Base-by-base conservation (phyloP, 225 moss, liverwort and hornwort species). In the Neckera pumila region DNA sequence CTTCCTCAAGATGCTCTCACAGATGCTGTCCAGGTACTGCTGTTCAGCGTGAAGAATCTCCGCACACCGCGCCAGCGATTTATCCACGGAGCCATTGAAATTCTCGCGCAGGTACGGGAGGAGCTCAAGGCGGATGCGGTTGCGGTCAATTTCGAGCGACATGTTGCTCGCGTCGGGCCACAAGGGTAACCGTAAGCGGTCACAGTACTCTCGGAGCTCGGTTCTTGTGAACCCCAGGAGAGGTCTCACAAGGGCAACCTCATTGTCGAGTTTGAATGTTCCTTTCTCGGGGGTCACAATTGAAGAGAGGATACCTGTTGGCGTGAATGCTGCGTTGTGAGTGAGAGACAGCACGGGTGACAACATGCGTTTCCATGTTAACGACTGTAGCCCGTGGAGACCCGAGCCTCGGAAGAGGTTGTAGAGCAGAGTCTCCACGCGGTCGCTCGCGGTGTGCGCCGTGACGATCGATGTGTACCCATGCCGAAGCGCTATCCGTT, bases 401-500 rank as follows among this genome's bases (percentile, higher is more conserved):
- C 97, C 97, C 17, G 90, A 95, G 47, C 98, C 97, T 53, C 97
- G 93, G 85, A 95, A 98, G 58, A 98, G 90, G 87, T 98, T 98
- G 90, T 95, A 94, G 6, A 98, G 90, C 42, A 97, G 88, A 12
- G 97, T 98, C 82, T 98, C 98, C 34, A 97, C 89, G 56, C 98
- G 93, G 90, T 98, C 98, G 79, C 95, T 98, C 54, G 97, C 97
- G 6, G 98, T 95, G 90, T 98, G 97, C 19, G 98, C 98, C 34
- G 98, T 96, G 34, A 92, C 92, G 6, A 97, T 95, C 56, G 92
- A 92, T 23, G 89, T 90, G 84, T 92, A 98, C 17, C 94, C 94
- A 81, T 98, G 95, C 18, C 93, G 88, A 42, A 95, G 83, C 27
- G 97, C 95, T 87, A 96, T 94, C 61, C 95, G 72, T 56, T 94